Evolutionary conservation across 2,329 filamentous ascomycete species (phyloP).

Genomic region (Colletotrichum sp.): DNA sequence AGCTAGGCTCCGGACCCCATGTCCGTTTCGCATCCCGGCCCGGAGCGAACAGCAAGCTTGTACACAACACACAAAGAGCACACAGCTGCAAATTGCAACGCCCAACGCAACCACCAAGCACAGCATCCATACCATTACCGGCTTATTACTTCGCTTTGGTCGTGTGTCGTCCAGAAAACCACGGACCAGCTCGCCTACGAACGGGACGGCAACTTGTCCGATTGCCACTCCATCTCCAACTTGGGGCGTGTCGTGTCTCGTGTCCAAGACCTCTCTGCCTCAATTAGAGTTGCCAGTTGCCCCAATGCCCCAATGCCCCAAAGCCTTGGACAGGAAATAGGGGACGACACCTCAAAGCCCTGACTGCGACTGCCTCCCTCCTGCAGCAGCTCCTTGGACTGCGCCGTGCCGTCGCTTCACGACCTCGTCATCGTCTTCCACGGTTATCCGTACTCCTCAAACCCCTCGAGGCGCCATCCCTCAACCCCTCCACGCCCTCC

Average conservation of each 20-base stretch:
- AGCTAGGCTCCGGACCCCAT: not conserved
- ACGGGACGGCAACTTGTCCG: not conserved
- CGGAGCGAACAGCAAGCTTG: not conserved
- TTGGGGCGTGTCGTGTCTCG: not conserved
- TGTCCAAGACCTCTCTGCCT: slow-evolving; percentile 2
- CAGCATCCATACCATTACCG: not conserved
- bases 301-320: not conserved
- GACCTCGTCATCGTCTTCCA: not conserved
- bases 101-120: not conserved
- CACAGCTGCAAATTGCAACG: not conserved
- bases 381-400: not conserved
- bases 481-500: not conserved
- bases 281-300: slow-evolving; percentile 5
- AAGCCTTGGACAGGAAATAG: not conserved
- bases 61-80: not conserved
- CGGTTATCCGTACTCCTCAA: not conserved
- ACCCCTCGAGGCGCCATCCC: not conserved
- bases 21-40: slow-evolving; percentile 4
- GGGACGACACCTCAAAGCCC: not conserved
- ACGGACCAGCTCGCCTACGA: not conserved
- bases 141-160: not conserved
- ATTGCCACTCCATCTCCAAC: not conserved
- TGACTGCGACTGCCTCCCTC: not conserved
- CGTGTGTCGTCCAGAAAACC: not conserved
- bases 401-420: not conserved